Base-by-base conservation (phyloP, 73 alveolate genomes). In the Diophrys appendiculata region DNA sequence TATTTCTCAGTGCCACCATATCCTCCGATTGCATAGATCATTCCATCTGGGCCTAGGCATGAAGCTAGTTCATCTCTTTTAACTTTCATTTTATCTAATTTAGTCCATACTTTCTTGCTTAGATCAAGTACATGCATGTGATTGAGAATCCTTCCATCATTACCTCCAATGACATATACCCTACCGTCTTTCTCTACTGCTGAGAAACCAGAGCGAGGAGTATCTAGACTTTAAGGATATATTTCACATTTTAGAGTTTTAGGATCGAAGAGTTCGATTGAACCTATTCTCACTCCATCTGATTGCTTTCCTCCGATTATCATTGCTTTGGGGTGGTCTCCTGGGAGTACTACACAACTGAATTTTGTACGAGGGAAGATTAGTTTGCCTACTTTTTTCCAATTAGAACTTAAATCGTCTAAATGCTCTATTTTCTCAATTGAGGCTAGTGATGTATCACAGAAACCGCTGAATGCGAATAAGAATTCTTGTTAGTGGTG, bases 1-100 rank as follows among this genome's bases (percentile, higher is more conserved):
- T 33, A 22, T 14, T 33, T 68, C 29, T 67, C 70, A 5, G 29
- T 0, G 29, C 69, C 80, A 24, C 68, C 65, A 52, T 72, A 60
- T 81, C 98, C 98, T 73, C 98, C 98, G 3, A 94, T 91, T 1
- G 98, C 97, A 79, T 91, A 94, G 2, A 94, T 86, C 29, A 76
- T 77, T 22, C 88, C 88, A 65, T 94, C 98, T n/a, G 92, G 93
- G 29, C 95, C 97, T 2, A 84, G 65, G n/a, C 95, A 87, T 72
- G 87, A 80, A 29, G 88, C 86, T 22, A 82, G 54, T 65, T 76
- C 85, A 76, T 76, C 85, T 76, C 85, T 55, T 24, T 43, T 56
- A 0, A 24, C 0, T 23, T 31, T 72, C 82, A 91, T 72, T 28
- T 80, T 29, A 11, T 94, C 89, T 11, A 56, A 72, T 26, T 77